Evolutionary conservation across 768 basidiomycete species (phyloP).

Genomic region (Leucosporidium yakuticum): DNA sequence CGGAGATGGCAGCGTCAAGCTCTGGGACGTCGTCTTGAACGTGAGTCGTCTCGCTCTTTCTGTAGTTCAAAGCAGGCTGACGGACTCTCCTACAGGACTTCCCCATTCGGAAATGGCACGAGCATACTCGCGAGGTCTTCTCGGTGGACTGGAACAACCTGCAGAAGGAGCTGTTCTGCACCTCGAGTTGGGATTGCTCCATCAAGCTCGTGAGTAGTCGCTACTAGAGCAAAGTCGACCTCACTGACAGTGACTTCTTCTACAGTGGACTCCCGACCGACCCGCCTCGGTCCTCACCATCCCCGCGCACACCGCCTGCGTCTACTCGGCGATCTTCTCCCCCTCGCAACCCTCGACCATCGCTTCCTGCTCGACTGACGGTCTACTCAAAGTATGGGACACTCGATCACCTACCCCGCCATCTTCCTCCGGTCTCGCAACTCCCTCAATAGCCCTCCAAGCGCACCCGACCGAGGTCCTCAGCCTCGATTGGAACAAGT

Average conservation of each 20-base stretch:
- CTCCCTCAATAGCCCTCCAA: conserved; percentile 16
- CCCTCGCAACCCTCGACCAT: conserved; percentile 79
- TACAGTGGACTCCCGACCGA: conserved; percentile 79
- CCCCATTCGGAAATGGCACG: conserved; percentile 87
- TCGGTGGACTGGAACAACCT: conserved; percentile 94
- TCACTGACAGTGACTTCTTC: neutral
- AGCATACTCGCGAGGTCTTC: conserved; percentile 87
- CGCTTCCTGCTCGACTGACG: conserved; percentile 80
- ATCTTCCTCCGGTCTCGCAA: conserved; percentile 8
- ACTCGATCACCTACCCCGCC: conserved; percentile 36
- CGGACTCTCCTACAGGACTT: conserved; percentile 55
- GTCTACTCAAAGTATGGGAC: conserved; percentile 77
- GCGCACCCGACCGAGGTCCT: conserved; percentile 56
- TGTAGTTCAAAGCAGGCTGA: neutral
- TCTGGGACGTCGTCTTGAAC: conserved; percentile 85
- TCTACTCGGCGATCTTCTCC: conserved; percentile 86
- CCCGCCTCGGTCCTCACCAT: conserved; percentile 73
- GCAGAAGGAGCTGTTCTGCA: conserved; percentile 77
- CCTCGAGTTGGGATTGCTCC: conserved; percentile 85
- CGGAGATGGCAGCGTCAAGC: conserved; percentile 79
- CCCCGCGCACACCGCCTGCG: conserved; percentile 74
- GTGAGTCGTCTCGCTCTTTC: conserved; percentile 48
- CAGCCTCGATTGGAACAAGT: conserved; percentile 88
- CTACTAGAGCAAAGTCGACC: neutral
- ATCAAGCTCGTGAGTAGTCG: conserved; percentile 67